Conservation (phyloP, 2,329 filamentous ascomycete species). For the Colletotrichum siamense region DNA sequence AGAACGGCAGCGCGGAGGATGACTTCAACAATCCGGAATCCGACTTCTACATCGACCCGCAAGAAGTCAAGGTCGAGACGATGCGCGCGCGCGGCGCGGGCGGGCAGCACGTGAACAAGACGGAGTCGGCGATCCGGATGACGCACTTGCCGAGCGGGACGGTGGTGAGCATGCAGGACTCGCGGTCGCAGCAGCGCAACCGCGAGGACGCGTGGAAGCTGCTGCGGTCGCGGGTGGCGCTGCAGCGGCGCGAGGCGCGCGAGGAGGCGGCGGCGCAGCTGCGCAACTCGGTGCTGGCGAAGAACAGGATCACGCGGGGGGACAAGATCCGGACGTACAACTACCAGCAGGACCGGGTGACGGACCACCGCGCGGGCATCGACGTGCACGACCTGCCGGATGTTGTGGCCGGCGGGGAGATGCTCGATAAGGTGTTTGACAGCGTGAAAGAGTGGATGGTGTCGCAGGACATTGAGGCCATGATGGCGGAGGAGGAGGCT, state of each 20-base stretch:
- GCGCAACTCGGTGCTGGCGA: constrained; percentile 78
- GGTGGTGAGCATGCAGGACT: constrained; percentile 91
- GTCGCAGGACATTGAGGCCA: constrained; percentile 73
- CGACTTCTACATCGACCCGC: constrained; percentile 87
- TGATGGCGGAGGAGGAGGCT: constrained; percentile 68
- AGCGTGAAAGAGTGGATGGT: constrained; percentile 80
- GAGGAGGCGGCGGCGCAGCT: constrained; percentile 81
- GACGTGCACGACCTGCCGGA: constrained; percentile 82
- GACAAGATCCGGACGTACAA: constrained; percentile 98
- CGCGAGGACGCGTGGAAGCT: constrained; percentile 86
- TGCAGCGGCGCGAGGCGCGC: constrained; percentile 78
- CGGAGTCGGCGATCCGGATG: constrained; percentile 91
- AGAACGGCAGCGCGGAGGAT: constrained; percentile 52
- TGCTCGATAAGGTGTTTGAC: constrained; percentile 76
- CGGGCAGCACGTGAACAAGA: constrained; percentile 98
- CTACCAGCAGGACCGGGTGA: constrained; percentile 76
- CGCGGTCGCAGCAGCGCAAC: constrained; percentile 88
- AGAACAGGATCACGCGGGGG: constrained; percentile 83
- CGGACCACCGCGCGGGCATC: constrained; percentile 83
- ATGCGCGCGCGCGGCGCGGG: constrained; percentile 93
- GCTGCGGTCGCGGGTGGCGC: constrained; percentile 81
- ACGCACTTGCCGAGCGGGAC: constrained; percentile 90
- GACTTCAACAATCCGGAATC: constrained; percentile 85
- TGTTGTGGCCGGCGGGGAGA: constrained; percentile 77
- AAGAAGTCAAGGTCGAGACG: constrained; percentile 83